phyloP scores from a whole-genome alignment of 306 rosid genomes.

The Hippophae rhamnoides region DNA sequence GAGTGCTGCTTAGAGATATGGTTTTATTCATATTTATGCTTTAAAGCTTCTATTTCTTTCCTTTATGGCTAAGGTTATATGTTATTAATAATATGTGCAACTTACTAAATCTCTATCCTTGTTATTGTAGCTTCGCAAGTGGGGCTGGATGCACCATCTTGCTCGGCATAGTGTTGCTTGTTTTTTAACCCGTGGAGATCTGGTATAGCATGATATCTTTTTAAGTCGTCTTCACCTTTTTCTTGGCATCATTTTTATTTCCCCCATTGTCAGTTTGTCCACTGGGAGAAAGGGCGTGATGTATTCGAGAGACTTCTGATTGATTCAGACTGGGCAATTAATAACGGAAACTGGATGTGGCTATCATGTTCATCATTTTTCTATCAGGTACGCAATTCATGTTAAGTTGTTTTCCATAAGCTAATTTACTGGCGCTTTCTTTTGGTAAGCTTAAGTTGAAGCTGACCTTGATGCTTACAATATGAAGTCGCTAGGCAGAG shows the following conservation, averaged over 20 bases:
- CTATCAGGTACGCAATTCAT: slow-evolving; percentile 56
- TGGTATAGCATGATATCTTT: slow-evolving; percentile 39
- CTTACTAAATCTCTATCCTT: slow-evolving; percentile 13
- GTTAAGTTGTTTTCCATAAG: neutral
- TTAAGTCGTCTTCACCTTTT: slow-evolving; percentile 8
- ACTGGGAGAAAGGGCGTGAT: slow-evolving; percentile 94
- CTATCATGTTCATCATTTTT: slow-evolving; percentile 89
- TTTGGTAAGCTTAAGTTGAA: slow-evolving; percentile 10
- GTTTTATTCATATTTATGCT: neutral
- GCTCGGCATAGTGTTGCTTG: slow-evolving; percentile 94
- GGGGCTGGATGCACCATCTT: slow-evolving; percentile 99
- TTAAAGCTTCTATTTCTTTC: neutral
- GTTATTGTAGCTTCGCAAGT: slow-evolving; percentile 61
- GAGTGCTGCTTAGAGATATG: neutral
- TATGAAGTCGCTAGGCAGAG: neutral
- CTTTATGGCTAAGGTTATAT: neutral
- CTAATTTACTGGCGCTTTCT: slow-evolving; percentile 2
- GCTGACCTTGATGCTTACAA: slow-evolving; percentile 5
- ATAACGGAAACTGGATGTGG: slow-evolving; percentile 96
- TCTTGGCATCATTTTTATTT: slow-evolving; percentile 11
- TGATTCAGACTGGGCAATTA: slow-evolving; percentile 95
- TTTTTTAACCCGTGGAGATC: slow-evolving; percentile 87
- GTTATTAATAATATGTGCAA: neutral
- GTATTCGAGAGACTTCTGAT: slow-evolving; percentile 90
- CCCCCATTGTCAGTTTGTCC: slow-evolving; percentile 50